Base-by-base conservation (phyloP, 495 filamentous ascomycete species). In the Bombardia bombarda region DNA sequence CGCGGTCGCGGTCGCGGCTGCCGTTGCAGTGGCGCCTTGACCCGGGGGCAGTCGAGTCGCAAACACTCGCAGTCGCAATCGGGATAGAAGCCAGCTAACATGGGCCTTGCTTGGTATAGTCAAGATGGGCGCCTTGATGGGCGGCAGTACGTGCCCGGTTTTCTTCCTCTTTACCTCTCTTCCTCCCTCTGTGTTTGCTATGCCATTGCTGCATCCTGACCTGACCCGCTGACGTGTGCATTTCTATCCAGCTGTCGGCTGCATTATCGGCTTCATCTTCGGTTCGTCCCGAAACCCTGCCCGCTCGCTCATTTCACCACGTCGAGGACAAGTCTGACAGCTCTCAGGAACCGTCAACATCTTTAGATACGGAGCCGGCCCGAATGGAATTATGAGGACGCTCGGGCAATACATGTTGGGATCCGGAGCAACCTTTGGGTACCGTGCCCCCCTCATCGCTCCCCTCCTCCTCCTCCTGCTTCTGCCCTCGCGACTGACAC, bases 121-220 rank as follows among this genome's bases (percentile, higher is more conserved):
- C 67, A 96, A 93, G 73, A 93, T 96, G 87, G 92, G 92, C 45
- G 87, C 83, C 43, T 79, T 98, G 83, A 95, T 97, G 86, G 92
- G 92, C 46, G 86, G 88, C 42, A 90, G 90, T 95, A 84, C 43
- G 88, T 76, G n/a, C n/a, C n/a, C n/a, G n/a, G n/a, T n/a, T n/a
- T n/a, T n/a, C n/a, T n/a, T n/a, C n/a, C n/a, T n/a, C 10, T 18
- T 20, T 25, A n/a, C 9, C 10, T 13, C 9, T 32, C 7, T 24
- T 21, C 9, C n/a, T 22, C 9, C 14, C 17, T 2, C 17, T 9
- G 3, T 12, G 31, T 13, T 0, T 5, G 22, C n/a, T 23, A n/a
- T 16, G 34, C 53, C 57, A 42, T 53, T 38, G 4, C 21, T n/a
- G n/a, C n/a, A n/a, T n/a, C n/a, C n/a, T n/a, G n/a, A n/a, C n/a